Evolutionary conservation across 495 filamentous ascomycete species (phyloP).

Genomic region (Articulospora tetracladia): DNA sequence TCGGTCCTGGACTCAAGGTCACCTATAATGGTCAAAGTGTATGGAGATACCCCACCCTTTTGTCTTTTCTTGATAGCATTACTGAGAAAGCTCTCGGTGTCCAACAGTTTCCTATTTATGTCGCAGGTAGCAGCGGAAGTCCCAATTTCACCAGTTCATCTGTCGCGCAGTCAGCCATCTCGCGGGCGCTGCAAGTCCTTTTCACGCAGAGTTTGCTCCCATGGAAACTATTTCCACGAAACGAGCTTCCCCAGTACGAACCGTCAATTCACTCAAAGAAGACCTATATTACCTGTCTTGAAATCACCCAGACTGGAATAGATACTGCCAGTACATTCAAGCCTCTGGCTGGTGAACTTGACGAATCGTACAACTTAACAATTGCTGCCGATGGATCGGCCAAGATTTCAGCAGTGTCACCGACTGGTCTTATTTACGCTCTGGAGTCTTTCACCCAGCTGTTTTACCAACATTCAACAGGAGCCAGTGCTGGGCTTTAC

Average conservation of each 20-base stretch:
- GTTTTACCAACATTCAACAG: slow-evolving; percentile 62
- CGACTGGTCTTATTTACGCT: slow-evolving; percentile 61
- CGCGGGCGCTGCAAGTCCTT: slow-evolving; percentile 43
- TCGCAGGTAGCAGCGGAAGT: slow-evolving; percentile 17
- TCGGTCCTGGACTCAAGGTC: slow-evolving; percentile 46
- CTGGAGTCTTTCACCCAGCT: slow-evolving; percentile 71
- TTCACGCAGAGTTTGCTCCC: slow-evolving; percentile 63
- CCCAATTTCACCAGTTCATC: slow-evolving; percentile 35
- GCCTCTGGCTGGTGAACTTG: slow-evolving; percentile 55
- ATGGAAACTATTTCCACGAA: slow-evolving; percentile 68
- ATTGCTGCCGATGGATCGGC: slow-evolving; percentile 49
- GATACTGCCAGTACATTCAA: slow-evolving; percentile 53
- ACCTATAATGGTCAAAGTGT: slow-evolving; percentile 53
- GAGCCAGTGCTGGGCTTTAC: slow-evolving; percentile 46
- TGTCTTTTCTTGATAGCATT: slow-evolving; percentile 27
- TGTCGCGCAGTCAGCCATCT: slow-evolving; percentile 45
- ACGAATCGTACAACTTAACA: slow-evolving; percentile 69
- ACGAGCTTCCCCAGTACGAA: slow-evolving; percentile 52
- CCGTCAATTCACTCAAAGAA: slow-evolving; percentile 41
- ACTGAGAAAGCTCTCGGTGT: slow-evolving; percentile 38
- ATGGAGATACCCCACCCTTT: slow-evolving; percentile 32
- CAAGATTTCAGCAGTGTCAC: slow-evolving; percentile 56
- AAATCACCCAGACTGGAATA: slow-evolving; percentile 51
- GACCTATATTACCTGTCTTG: slow-evolving; percentile 48
- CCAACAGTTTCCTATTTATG: slow-evolving; percentile 31